phyloP scores from a whole-genome alignment of 129 eudicot species.

The Smallanthus sonchifolius region DNA sequence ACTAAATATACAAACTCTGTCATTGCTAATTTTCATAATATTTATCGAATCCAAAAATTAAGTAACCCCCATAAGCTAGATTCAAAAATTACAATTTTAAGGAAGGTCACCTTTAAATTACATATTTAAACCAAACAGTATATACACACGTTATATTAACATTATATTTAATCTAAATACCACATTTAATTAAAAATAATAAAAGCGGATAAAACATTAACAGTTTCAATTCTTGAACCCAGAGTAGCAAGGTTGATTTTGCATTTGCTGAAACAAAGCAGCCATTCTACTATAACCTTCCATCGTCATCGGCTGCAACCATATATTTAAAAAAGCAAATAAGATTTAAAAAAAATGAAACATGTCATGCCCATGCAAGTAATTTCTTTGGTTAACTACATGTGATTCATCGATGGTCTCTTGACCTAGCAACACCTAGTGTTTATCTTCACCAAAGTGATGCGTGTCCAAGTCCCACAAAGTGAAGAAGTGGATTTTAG shows the following conservation, averaged over 20 bases:
- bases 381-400: conserved; percentile 15
- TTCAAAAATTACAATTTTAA: too few relatives aligned
- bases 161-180: neutral
- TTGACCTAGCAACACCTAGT: too few relatives aligned
- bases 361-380: neutral
- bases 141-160: neutral
- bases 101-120: too few relatives aligned
- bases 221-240: conserved; percentile 17
- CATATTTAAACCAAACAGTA: neutral
- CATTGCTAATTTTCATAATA: too few relatives aligned
- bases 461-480: too few relatives aligned
- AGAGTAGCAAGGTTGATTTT: conserved; percentile 26
- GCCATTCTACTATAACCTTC: conserved; percentile 69
- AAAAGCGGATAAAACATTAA: neutral
- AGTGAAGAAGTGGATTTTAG: too few relatives aligned
- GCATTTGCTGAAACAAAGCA: conserved; percentile 72
- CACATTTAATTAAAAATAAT: neutral
- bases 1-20: too few relatives aligned
- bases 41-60: too few relatives aligned
- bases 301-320: conserved; percentile 77
- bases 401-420: conserved; percentile 34
- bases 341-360: neutral
- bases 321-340: neutral
- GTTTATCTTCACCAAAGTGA: too few relatives aligned
- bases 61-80: too few relatives aligned